Evolutionary conservation across 768 basidiomycete genomes (phyloP).

Genomic region (Lactarius hengduanensis): DNA sequence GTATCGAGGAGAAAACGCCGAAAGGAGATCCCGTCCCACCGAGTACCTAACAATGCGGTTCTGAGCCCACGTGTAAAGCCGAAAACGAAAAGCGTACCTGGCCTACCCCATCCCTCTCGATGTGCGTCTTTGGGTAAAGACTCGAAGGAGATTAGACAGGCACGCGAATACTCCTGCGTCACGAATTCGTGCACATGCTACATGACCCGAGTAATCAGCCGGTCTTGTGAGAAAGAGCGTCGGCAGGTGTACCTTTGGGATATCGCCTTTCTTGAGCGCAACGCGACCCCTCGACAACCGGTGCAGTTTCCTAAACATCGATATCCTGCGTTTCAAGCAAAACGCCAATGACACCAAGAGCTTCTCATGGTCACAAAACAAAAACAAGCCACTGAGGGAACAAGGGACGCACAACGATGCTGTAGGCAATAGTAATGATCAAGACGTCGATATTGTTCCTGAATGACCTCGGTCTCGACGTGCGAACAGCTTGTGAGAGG

Average conservation of each 20-base stretch:
- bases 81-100: slow-evolving; percentile 43
- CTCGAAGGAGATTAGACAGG: slow-evolving; percentile 68
- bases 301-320: slow-evolving; percentile 61
- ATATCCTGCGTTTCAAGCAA: slow-evolving; percentile 67
- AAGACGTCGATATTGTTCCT: slow-evolving; percentile 64
- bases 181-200: slow-evolving; percentile 69
- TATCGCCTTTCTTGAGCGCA: slow-evolving; percentile 51
- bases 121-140: slow-evolving; percentile 63
- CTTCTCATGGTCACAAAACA: slow-evolving; percentile 33
- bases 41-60: slow-evolving; percentile 46
- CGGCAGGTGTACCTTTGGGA: slow-evolving; percentile 47
- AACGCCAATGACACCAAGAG: slow-evolving; percentile 56
- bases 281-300: slow-evolving; percentile 63
- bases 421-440: slow-evolving; percentile 68
- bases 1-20: slow-evolving; percentile 70
- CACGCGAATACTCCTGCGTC: slow-evolving; percentile 71
- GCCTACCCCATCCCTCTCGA: slow-evolving; percentile 76
- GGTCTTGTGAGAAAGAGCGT: no score
- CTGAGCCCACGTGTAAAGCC: slow-evolving; percentile 4
- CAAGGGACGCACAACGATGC: slow-evolving; percentile 53
- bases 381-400: neutral
- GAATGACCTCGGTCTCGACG: slow-evolving; percentile 54
- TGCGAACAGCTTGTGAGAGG: slow-evolving; percentile 71
- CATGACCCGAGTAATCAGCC: neutral
- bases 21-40: slow-evolving; percentile 60